A percentile compares a stretch with the other conserved stretches of the same genome.
phyloP scores from a whole-genome alignment of 2,329 filamentous ascomycete genomes.

The Penicillium sp. region DNA sequence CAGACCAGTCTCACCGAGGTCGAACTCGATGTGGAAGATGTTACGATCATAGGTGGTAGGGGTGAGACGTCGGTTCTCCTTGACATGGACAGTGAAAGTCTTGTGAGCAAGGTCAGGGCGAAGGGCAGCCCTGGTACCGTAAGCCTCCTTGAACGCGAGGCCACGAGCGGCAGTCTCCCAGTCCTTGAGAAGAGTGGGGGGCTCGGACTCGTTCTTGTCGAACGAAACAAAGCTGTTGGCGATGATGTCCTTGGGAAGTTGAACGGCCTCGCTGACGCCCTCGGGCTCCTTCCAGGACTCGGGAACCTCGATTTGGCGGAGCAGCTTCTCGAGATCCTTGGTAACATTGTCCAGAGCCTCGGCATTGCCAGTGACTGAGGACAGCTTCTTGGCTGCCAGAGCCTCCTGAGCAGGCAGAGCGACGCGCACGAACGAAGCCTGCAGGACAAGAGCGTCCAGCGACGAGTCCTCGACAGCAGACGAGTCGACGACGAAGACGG shows the following conservation, averaged over 20 bases:
- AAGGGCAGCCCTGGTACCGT: conserved; percentile 67
- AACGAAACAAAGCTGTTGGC: conserved; percentile 80
- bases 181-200: conserved; percentile 63
- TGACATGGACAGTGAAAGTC: conserved; percentile 83
- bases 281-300: conserved; percentile 75
- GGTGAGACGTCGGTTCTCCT: conserved; percentile 92
- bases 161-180: conserved; percentile 86
- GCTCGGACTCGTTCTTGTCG: conserved; percentile 70
- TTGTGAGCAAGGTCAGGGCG: conserved; percentile 83
- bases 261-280: conserved; percentile 35
- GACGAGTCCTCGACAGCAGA: conserved; percentile 65
- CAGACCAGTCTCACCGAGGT: conserved; percentile 84
- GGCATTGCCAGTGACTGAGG: conserved; percentile 55
- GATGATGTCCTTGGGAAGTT: conserved; percentile 63
- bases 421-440: conserved; percentile 79
- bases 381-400: conserved; percentile 64
- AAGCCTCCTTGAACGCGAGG: conserved; percentile 91
- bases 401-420: conserved; percentile 64
- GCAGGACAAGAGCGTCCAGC: conserved; percentile 65
- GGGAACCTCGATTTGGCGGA: conserved; percentile 72
- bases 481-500: conserved; percentile 74
- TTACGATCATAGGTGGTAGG: conserved; percentile 89
- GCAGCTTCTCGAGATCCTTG: conserved; percentile 61
- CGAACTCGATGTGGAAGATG: conserved; percentile 99
- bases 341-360: conserved; percentile 62